These are phyloP conservation scores for Ophiobolus disseminans DNA, from an alignment of 2,329 filamentous ascomycete genomes.

Conservation along the genomic window DNA sequence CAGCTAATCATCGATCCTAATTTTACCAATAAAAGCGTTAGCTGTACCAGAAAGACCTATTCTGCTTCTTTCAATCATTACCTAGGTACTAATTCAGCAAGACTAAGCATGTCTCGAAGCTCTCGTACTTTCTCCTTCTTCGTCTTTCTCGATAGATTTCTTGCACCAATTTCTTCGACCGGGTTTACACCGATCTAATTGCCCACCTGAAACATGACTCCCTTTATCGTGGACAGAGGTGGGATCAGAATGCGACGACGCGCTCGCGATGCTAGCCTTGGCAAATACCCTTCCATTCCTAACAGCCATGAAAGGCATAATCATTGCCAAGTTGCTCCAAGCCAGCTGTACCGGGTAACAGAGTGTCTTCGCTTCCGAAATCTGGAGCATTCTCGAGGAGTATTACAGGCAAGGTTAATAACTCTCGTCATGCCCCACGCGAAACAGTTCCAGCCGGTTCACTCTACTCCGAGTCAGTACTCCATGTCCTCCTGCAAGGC, in stretches of 20 bases:
- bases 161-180: not conserved
- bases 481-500: constrained; percentile 45
- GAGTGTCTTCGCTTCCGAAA: constrained; percentile 27
- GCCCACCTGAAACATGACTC: constrained; percentile 8
- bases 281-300: constrained; percentile 35
- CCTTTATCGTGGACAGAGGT: constrained; percentile 18
- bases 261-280: constrained; percentile 27
- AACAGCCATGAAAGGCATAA: constrained; percentile 26
- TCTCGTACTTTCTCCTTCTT: not conserved
- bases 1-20: no score
- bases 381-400: constrained; percentile 30
- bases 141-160: not conserved
- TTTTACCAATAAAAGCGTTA: no score
- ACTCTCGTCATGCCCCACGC: constrained; percentile 33
- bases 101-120: not conserved
- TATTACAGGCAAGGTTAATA: constrained; percentile 37
- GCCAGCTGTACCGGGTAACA: constrained; percentile 22
- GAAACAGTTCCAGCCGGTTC: constrained; percentile 31
- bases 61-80: no score
- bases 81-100: no score
- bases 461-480: constrained; percentile 34
- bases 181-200: constrained; percentile 1
- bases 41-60: no score
- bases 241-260: constrained; percentile 23
- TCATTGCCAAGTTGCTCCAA: constrained; percentile 26